These are phyloP conservation scores for Ceratobasidium sp. DNA, from an alignment of 1,284 basidiomycete genomes.

Conservation along the genomic window DNA sequence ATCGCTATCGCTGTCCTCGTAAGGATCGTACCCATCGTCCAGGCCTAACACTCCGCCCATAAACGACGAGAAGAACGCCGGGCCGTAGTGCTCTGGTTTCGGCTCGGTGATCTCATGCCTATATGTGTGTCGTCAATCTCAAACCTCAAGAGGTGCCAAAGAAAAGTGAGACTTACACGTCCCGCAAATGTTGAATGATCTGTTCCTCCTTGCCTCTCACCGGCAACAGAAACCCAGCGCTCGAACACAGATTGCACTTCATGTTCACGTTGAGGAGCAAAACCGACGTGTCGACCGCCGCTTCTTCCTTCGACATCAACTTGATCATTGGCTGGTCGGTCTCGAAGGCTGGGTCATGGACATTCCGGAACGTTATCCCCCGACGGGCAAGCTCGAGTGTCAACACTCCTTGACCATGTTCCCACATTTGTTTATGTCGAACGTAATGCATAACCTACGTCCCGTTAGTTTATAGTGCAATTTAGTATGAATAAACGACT, in stretches of 20 bases:
- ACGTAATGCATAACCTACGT: constrained; percentile 25
- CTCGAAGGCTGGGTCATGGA: constrained; percentile 16
- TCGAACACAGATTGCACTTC: constrained; percentile 23
- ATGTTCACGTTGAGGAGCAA: not conserved
- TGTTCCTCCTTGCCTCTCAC: not conserved
- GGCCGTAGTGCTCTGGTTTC: constrained; percentile 12
- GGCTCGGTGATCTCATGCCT: constrained; percentile 21
- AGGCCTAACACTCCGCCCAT: no score
- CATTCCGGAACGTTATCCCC: not conserved
- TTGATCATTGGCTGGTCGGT: constrained; percentile 22
- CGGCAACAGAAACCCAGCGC: not conserved
- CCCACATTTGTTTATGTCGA: not conserved
- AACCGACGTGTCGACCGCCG: not conserved
- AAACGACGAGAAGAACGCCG: not conserved
- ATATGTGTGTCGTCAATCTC: not conserved
- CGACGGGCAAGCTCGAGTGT: not conserved
- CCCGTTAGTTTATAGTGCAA: not conserved
- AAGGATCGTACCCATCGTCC: no score
- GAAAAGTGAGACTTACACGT: constrained; percentile 13
- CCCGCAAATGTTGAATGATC: constrained; percentile 12
- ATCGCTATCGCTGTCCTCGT: no score
- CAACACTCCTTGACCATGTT: not conserved
- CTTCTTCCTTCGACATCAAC: not conserved
- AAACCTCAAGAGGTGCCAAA: not conserved
- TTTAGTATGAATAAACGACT: not conserved